Conservation (phyloP, 768 basidiomycete genomes). For the Clitopilus hobsonii region DNA sequence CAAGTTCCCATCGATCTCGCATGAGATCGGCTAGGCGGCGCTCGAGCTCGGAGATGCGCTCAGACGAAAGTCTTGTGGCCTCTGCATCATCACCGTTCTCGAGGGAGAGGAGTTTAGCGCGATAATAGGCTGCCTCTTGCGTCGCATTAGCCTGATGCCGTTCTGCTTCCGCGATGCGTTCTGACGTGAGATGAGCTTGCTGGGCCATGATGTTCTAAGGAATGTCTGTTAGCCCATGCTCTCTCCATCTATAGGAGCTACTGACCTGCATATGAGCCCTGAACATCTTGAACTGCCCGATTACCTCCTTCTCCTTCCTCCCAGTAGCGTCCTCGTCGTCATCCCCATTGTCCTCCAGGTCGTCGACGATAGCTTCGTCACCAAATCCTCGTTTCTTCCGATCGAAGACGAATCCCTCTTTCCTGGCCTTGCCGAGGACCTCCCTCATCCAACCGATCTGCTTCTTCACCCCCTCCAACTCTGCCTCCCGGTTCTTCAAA, state of each 20-base stretch:
- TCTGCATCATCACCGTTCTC: conserved; percentile 70
- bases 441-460: conserved; percentile 85
- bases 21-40: conserved; percentile 56
- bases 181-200: conserved; percentile 74
- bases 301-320: conserved; percentile 57
- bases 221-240: conserved; percentile 3
- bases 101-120: conserved; percentile 87
- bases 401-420: conserved; percentile 71
- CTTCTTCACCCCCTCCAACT: conserved; percentile 71
- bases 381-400: conserved; percentile 19
- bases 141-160: conserved; percentile 70
- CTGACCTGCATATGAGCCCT: conserved; percentile 82
- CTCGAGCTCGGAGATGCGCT: conserved; percentile 74
- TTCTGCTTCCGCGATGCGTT: conserved; percentile 76
- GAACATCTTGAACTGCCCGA: conserved; percentile 83
- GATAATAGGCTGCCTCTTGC: conserved; percentile 94
- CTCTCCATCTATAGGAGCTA: conserved; percentile 4
- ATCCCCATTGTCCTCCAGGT: conserved; percentile 24
- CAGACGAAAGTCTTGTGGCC: conserved; percentile 65
- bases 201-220: conserved; percentile 63
- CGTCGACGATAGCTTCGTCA: conserved; percentile 36
- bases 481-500: conserved; percentile 76
- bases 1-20: conserved; percentile 59
- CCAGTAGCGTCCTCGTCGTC: conserved; percentile 31
- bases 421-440: conserved; percentile 68